Conservation (phyloP, 2,329 filamentous ascomycete genomes). For the Didymosphaeria variabile region DNA sequence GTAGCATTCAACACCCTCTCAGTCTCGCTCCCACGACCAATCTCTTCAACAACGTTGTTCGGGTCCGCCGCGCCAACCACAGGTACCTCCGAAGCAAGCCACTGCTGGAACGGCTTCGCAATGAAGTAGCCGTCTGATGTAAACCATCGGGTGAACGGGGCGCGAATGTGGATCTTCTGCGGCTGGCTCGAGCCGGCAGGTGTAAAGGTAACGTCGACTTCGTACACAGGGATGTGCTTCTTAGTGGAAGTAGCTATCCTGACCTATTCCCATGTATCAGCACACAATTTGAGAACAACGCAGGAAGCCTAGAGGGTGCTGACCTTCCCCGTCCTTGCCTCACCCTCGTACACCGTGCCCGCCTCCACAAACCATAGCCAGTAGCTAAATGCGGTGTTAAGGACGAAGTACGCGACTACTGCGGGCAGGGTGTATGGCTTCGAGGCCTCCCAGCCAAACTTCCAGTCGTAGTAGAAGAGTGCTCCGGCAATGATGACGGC, state of each 20-base stretch:
- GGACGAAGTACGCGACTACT: constrained; percentile 77
- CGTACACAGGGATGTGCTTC: constrained; percentile 85
- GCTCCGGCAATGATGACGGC: constrained; percentile 82
- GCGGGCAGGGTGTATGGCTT: constrained; percentile 83
- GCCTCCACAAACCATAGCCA: constrained; percentile 90
- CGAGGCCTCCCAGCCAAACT: constrained; percentile 85
- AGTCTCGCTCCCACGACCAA: constrained; percentile 47
- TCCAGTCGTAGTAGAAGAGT: constrained; percentile 92
- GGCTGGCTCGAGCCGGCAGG: constrained; percentile 39
- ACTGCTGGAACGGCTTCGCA: constrained; percentile 78
- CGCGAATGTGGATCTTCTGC: constrained; percentile 64
- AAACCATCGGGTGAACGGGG: constrained; percentile 79
- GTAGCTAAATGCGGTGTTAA: constrained; percentile 80
- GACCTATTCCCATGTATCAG: constrained; percentile 62
- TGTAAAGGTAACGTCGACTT: constrained; percentile 70
- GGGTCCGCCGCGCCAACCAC: constrained; percentile 73
- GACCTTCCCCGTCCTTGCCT: constrained; percentile 72
- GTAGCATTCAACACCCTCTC: constrained; percentile 39
- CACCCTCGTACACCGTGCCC: constrained; percentile 82
- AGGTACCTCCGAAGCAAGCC: constrained; percentile 74
- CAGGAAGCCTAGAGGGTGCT: constrained; percentile 10
- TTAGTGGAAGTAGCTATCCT: constrained; percentile 75
- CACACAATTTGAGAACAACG: background rate
- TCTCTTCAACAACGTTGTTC: constrained; percentile 57
- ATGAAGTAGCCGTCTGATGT: constrained; percentile 76